Conservation (phyloP, 495 filamentous ascomycete species). For the Aspergillus nanangensis region DNA sequence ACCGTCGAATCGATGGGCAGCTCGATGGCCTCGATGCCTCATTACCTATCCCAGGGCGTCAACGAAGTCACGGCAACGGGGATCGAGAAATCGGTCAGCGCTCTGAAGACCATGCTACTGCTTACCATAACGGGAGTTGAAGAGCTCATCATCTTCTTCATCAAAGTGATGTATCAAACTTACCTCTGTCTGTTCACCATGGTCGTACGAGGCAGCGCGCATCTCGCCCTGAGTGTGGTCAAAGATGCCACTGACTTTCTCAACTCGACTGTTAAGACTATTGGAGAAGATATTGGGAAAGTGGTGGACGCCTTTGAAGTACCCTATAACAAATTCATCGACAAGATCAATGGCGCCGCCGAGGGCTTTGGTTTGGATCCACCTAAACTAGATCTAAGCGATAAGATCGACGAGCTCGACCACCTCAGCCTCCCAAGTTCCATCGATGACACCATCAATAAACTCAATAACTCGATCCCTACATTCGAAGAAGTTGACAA, state of each 20-base stretch:
- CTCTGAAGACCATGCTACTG: slow-evolving; percentile 67
- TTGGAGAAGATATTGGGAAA: slow-evolving; percentile 58
- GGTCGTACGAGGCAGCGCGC: slow-evolving; percentile 70
- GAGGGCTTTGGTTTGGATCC: slow-evolving; percentile 26
- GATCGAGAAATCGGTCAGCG: slow-evolving; percentile 73
- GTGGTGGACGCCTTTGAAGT: slow-evolving; percentile 53
- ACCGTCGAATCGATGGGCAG: slow-evolving; percentile 92
- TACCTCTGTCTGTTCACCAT: slow-evolving; percentile 84
- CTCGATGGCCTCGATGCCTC: slow-evolving; percentile 94
- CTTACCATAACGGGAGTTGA: slow-evolving; percentile 80
- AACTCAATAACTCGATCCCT: slow-evolving; percentile 72
- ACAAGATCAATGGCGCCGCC: slow-evolving; percentile 34
- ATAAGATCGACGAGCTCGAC: slow-evolving; percentile 58
- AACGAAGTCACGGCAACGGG: slow-evolving; percentile 77
- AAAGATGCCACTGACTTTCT: slow-evolving; percentile 67
- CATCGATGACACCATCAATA: slow-evolving; percentile 58
- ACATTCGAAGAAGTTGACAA: slow-evolving; percentile 80
- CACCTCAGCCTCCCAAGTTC: slow-evolving; percentile 61
- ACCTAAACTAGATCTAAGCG: slow-evolving; percentile 56
- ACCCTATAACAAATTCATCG: slow-evolving; percentile 55
- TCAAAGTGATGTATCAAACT: slow-evolving; percentile 83
- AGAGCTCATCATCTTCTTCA: slow-evolving; percentile 81
- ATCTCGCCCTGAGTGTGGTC: slow-evolving; percentile 61
- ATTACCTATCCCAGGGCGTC: slow-evolving; percentile 83
- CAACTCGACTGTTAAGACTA: slow-evolving; percentile 63